Conservation (phyloP, 1,284 basidiomycete species). For the Sparassis latifolia region DNA sequence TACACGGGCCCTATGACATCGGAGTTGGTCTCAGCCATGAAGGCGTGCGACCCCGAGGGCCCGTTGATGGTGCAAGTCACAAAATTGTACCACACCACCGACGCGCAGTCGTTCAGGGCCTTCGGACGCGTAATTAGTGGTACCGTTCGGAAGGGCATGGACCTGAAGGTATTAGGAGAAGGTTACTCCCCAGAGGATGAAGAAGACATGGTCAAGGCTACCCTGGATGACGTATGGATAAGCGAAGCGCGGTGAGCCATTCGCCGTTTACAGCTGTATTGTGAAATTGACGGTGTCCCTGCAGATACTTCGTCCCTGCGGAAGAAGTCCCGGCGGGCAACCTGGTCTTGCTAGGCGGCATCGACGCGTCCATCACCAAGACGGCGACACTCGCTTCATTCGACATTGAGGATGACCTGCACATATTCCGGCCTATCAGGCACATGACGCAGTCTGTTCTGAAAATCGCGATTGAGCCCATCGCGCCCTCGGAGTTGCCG, state of each 20-base stretch:
- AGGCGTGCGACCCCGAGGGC: slow-evolving; percentile 76
- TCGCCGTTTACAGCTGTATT: slow-evolving; percentile 3
- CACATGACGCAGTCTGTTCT: slow-evolving; percentile 98
- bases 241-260: slow-evolving; percentile 71
- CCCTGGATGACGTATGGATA: slow-evolving; percentile 85
- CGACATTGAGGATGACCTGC: slow-evolving; percentile 75
- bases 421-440: slow-evolving; percentile 93
- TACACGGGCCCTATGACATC: slow-evolving; percentile 86
- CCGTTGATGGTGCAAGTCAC: slow-evolving; percentile 91
- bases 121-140: slow-evolving; percentile 95
- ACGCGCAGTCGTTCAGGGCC: slow-evolving; percentile 93
- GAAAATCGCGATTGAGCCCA: slow-evolving; percentile 97
- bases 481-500: slow-evolving; percentile 94
- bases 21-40: slow-evolving; percentile 74
- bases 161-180: slow-evolving; percentile 95
- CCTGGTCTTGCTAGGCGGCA: slow-evolving; percentile 86
- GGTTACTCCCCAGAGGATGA: slow-evolving; percentile 97
- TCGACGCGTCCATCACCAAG: slow-evolving; percentile 93
- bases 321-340: slow-evolving; percentile 91
- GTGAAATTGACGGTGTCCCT: slow-evolving; percentile 4
- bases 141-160: slow-evolving; percentile 75
- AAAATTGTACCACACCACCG: slow-evolving; percentile 93
- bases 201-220: slow-evolving; percentile 92
- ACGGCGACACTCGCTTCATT: slow-evolving; percentile 83
- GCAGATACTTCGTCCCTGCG: slow-evolving; percentile 83